Conservation (phyloP, 1,284 basidiomycete genomes). For the Amylostereum areolatum region DNA sequence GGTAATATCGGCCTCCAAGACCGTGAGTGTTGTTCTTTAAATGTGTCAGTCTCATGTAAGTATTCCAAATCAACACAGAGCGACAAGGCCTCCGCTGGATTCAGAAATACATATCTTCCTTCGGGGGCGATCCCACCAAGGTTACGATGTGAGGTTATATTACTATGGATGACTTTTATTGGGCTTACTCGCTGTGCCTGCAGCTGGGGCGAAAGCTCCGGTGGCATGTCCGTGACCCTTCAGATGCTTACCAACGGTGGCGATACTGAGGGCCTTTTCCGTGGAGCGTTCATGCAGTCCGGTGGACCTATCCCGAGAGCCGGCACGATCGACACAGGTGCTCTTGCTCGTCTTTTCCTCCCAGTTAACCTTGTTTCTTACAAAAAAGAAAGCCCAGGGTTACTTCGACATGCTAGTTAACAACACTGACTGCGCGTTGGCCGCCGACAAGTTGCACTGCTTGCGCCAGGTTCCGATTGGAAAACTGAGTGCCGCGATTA, state of each 20-base stretch:
- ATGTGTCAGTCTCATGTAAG: background rate
- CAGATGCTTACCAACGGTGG: constrained; percentile 27
- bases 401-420: constrained; percentile 27
- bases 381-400: background rate
- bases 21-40: constrained; percentile 28
- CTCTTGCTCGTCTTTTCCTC: background rate
- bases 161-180: background rate
- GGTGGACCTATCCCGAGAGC: constrained; percentile 25
- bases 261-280: constrained; percentile 26
- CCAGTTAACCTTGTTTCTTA: background rate
- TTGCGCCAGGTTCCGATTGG: constrained; percentile 28
- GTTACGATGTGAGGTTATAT: constrained; percentile 46
- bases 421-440: constrained; percentile 22
- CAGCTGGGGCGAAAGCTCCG: constrained; percentile 38
- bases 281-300: constrained; percentile 30
- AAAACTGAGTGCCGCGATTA: constrained; percentile 24
- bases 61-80: constrained; percentile 29
- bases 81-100: constrained; percentile 58
- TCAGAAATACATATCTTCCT: constrained; percentile 54
- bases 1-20: constrained; percentile 51
- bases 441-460: constrained; percentile 31
- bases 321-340: constrained; percentile 13
- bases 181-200: constrained; percentile 18
- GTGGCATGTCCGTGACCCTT: constrained; percentile 27
- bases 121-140: constrained; percentile 59